A percentile compares a stretch with the other conserved stretches of the same genome.
phyloP scores from a whole-genome alignment of 768 basidiomycete genomes.

The Termitomyces sp. region DNA sequence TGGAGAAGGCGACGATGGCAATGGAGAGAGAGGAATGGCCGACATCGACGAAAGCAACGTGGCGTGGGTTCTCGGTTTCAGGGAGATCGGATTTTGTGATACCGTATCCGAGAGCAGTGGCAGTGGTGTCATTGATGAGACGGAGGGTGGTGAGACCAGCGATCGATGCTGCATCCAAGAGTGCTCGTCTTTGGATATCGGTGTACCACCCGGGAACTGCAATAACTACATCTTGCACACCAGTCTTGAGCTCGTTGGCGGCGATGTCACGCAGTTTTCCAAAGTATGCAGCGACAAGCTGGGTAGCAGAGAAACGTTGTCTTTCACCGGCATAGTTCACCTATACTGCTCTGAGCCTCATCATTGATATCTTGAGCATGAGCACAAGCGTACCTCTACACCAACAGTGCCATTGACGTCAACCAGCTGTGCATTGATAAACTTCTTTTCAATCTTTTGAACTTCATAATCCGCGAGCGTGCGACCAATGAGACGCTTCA shows the following conservation, averaged over 20 bases:
- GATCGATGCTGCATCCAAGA: constrained; percentile 86
- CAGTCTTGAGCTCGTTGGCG: constrained; percentile 75
- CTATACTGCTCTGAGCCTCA: constrained; percentile 32
- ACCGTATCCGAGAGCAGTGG: constrained; percentile 93
- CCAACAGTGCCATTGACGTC: constrained; percentile 84
- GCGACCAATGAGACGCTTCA: constrained; percentile 89
- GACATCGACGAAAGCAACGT: constrained; percentile 93
- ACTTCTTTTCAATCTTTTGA: constrained; percentile 82
- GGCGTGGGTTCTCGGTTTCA: constrained; percentile 67
- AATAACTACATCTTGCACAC: constrained; percentile 89
- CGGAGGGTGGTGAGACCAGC: constrained; percentile 88
- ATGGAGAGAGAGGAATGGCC: constrained; percentile 91
- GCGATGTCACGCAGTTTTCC: constrained; percentile 89
- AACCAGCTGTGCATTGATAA: constrained; percentile 79
- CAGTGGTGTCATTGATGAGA: constrained; percentile 96
- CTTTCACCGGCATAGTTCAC: constrained; percentile 86
- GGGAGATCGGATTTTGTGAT: constrained; percentile 99
- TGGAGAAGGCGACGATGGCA: constrained; percentile 87
- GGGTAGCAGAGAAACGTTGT: constrained; percentile 77
- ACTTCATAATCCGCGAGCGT: constrained; percentile 77
- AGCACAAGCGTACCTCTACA: constrained; percentile 57
- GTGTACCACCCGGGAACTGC: constrained; percentile 97
- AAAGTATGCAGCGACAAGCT: constrained; percentile 88
- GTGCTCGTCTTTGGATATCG: constrained; percentile 84
- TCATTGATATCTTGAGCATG: not conserved